Evolutionary conservation across 257 asterid genomes (phyloP).

Genomic region (Solanum commersonii): DNA sequence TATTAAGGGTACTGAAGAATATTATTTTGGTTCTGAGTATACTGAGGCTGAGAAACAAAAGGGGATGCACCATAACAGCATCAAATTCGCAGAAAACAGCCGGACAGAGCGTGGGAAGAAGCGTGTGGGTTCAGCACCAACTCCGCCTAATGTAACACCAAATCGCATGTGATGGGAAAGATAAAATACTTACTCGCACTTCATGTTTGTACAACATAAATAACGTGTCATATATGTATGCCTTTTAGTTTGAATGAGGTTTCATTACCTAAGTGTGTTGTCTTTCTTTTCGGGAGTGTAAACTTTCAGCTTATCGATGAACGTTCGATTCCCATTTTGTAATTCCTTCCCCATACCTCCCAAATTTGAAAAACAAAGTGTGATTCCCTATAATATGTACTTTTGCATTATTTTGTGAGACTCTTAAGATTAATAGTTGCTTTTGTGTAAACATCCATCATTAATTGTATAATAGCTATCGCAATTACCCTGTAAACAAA

Average conservation of each 20-base stretch:
- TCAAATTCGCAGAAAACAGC: slow-evolving; percentile 17
- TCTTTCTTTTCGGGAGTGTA: background rate
- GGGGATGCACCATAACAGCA: slow-evolving; percentile 17
- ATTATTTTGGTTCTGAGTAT: slow-evolving; percentile 7
- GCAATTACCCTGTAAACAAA: background rate
- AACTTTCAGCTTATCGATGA: background rate
- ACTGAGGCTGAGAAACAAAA: slow-evolving; percentile 12
- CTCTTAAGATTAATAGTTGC: background rate
- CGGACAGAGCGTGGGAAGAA: slow-evolving; percentile 9
- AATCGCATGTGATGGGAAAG: background rate
- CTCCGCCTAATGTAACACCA: slow-evolving; percentile 14
- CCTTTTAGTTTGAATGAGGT: background rate
- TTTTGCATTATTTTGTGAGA: background rate
- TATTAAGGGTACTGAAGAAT: slow-evolving; percentile 9
- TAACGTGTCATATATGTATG: background rate
- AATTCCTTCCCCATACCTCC: background rate
- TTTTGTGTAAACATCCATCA: background rate
- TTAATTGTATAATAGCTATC: background rate
- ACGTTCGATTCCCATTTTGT: background rate
- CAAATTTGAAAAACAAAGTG: no score
- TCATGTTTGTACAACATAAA: background rate
- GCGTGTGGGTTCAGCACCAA: slow-evolving; percentile 5
- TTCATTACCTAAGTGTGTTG: background rate
- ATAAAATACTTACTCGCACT: background rate
- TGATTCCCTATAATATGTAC: background rate